Base-by-base conservation (phyloP, 2,329 filamentous ascomycete genomes). In the Ramichloridium luteum region DNA sequence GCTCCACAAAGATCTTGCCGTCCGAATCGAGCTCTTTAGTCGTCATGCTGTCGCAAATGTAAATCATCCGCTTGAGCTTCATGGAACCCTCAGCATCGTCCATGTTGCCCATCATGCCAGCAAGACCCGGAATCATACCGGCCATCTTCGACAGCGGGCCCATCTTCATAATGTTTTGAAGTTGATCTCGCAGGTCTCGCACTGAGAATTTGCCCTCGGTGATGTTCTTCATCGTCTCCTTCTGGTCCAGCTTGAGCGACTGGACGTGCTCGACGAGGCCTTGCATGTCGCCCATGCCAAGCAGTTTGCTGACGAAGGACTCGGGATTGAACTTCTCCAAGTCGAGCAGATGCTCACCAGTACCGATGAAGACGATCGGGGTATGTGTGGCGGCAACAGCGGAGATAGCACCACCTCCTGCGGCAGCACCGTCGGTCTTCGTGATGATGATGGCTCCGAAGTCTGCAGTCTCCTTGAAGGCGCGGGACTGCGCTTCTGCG, bases 101-200 rank as follows among this genome's bases (percentile, higher is more conserved):
- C 72, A 96, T 90, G 23, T 84, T 84, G 32, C 83, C 78, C 74
- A 94, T 96, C 70, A 96, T 78, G 51, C 80, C 81, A 45, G 80
- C 80, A 58, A 98, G 79, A 16, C 90, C 90, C 0, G 90, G 90
- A 42, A 98, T 96, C 90, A 98, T 98, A 48, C 86, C 85, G 0
- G 88, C 92, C 74, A 98, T 92, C 57, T 98, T 96, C 12, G 82
- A 92, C 1, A 98, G 63, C 0, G 90, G 90, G 0, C 90, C 90
- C 90, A 98, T 96, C 64, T 98, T 98, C 85, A 96, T 94, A 52
- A 98, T 94, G 51, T 96, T 96, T 36, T 80, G 80, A 9, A 98
- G 74, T 54, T 98, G 92, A 55, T 98, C 90, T 13, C 90, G 76
- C 45, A 98, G 70, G 55, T 98, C 90, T 34, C 90, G 80, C 18